Conservation (phyloP, 1,284 basidiomycete species). For the Ceratobasidium sp. region DNA sequence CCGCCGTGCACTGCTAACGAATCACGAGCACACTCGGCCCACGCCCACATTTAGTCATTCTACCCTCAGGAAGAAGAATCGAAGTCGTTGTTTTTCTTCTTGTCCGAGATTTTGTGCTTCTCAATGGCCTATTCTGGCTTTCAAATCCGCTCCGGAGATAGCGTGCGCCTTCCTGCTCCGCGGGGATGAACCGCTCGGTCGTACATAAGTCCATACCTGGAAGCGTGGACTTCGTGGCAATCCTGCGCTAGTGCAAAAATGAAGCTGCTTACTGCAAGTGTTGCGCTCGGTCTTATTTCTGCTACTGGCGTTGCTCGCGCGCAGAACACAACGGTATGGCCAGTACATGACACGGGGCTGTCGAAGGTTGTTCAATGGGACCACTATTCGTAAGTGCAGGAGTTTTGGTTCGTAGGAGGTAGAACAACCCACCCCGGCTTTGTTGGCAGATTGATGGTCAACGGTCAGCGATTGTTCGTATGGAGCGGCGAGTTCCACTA, state of each 20-base stretch:
- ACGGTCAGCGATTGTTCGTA: conserved; percentile 44
- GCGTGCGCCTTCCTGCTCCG: conserved; percentile 29
- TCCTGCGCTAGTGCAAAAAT: conserved; percentile 26
- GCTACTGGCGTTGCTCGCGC: background rate
- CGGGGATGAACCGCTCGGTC: conserved; percentile 11
- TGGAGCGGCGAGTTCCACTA: conserved; percentile 48
- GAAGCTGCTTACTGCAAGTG: conserved; percentile 22
- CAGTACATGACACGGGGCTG: conserved; percentile 44
- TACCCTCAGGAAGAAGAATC: conserved; percentile 13
- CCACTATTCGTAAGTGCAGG: conserved; percentile 40
- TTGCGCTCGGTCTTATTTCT: conserved; percentile 33
- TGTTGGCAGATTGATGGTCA: conserved; percentile 41
- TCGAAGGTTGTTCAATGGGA: conserved; percentile 46
- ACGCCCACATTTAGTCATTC: background rate
- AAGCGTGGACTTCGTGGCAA: background rate
- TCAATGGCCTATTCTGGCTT: background rate
- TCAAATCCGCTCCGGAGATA: background rate
- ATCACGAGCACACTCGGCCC: conserved; percentile 5
- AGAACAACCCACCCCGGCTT: background rate
- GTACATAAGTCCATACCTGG: conserved; percentile 4
- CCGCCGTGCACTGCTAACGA: too few species aligned
- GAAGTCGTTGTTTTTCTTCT: background rate
- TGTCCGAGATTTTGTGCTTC: background rate
- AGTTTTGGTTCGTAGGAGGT: background rate
- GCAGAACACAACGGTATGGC: conserved; percentile 41